Evolutionary conservation across 2,329 filamentous ascomycete species (phyloP).

Genomic region (Coniella vitis): DNA sequence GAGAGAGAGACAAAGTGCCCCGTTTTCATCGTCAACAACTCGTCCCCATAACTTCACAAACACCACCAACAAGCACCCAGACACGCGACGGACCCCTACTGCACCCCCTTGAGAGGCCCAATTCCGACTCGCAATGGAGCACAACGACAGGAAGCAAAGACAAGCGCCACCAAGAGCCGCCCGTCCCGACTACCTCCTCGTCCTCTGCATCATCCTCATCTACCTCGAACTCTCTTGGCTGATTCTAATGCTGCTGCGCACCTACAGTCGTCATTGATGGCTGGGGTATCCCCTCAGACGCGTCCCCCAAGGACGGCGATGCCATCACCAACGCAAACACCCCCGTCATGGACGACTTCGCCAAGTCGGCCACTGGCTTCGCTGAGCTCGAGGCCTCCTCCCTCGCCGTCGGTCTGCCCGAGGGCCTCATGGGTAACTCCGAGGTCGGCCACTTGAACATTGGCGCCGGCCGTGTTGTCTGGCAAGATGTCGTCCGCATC

Average conservation of each 20-base stretch:
- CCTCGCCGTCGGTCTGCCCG: constrained; percentile 87
- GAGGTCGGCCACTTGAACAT: constrained; percentile 99
- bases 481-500: constrained; percentile 97
- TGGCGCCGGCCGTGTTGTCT: constrained; percentile 92
- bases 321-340: constrained; percentile 92
- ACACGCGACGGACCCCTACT: too few relatives aligned
- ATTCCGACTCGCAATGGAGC: background rate
- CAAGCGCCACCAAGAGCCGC: constrained; percentile 2
- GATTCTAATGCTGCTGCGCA: constrained; percentile 47
- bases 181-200: constrained; percentile 33
- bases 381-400: constrained; percentile 94
- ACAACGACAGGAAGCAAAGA: background rate
- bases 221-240: constrained; percentile 54
- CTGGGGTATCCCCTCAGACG: constrained; percentile 81
- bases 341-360: constrained; percentile 90
- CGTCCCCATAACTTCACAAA: too few relatives aligned
- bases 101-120: too few relatives aligned
- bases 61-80: too few relatives aligned
- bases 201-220: constrained; percentile 44
- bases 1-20: too few relatives aligned
- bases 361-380: constrained; percentile 74
- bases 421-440: constrained; percentile 97
- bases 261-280: constrained; percentile 92
- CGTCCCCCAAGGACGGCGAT: constrained; percentile 82
- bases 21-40: too few relatives aligned